Base-by-base conservation (phyloP, 2,329 filamentous ascomycete species). In the Fusarium bulbicola region DNA sequence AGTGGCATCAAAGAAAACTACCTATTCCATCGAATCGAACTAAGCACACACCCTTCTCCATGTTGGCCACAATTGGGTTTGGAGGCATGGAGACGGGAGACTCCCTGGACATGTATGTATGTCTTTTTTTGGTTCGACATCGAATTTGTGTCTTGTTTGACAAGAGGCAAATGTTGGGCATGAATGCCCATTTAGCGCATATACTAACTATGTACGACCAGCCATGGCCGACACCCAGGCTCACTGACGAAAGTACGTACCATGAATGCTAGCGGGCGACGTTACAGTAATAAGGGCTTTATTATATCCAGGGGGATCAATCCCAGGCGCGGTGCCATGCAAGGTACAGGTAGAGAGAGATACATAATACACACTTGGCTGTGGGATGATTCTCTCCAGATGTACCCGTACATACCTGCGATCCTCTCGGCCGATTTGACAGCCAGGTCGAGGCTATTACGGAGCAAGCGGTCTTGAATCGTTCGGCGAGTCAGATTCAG, bases 401-500 rank as follows among this genome's bases (percentile, higher is more conserved):
- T 28, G 26, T 42, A 30, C 12, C 30, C 30, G 30, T 30, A 46
- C 43, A 63, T 60, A 70, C 60, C 39, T 39, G 34, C 66, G 47
- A 67, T 75, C 68, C 62, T 70, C 67, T 77, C 70, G 69, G 65
- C 67, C 72, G 69, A 68, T 74, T 75, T 72, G 70, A 72, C 53
- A 63, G 46, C 60, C 46, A 59, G 61, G 63, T 63, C 54, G 61
- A 70, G 53, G 54, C 59, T 67, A 66, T 67, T 59, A 40, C 24
- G 47, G 47, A 52, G 47, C 30, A 62, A 66, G 68, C 59, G 54
- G 61, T 52, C 54, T 66, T 70, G 34, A 54, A 63, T 67, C 54
- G 63, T 68, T 59, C 62, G 70, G 76, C 73, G 74, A 77, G 73
- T 74, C 64, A 76, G 70, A 77, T 76, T 57, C 58, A 77, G 76